Conservation (phyloP, 768 basidiomycete species). For the Boletus pseudopeckii region DNA sequence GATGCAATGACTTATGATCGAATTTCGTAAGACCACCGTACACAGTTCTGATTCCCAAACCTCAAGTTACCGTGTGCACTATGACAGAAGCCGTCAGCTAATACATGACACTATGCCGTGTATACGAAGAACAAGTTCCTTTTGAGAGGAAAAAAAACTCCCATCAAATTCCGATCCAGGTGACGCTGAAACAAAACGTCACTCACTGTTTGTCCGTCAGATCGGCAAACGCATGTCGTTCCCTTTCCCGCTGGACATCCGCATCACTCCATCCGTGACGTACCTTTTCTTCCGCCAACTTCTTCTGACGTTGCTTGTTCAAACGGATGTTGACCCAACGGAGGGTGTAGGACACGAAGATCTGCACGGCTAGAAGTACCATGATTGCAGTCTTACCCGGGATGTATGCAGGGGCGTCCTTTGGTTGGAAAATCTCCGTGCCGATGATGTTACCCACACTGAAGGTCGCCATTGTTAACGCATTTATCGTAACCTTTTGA, state of each 20-base stretch:
- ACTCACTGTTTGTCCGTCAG: conserved; percentile 61
- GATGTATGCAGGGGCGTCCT: conserved; percentile 59
- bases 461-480: conserved; percentile 55
- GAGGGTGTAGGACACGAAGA: conserved; percentile 46
- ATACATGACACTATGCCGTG: conserved; percentile 37
- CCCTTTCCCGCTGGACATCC: conserved; percentile 55
- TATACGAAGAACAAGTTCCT: conserved; percentile 62
- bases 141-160: background rate
- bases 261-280: conserved; percentile 54
- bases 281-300: conserved; percentile 43
- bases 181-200: background rate
- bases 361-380: conserved; percentile 51
- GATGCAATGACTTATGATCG: background rate
- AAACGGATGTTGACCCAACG: conserved; percentile 53
- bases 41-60: conserved; percentile 4
- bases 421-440: conserved; percentile 58
- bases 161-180: background rate
- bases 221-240: conserved; percentile 60
- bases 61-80: background rate
- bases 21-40: background rate
- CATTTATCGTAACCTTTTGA: conserved; percentile 52
- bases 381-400: conserved; percentile 67
- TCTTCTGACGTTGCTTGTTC: conserved; percentile 45
- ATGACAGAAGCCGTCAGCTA: background rate
- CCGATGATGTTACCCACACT: conserved; percentile 61